Evolutionary conservation across 2,329 filamentous ascomycete species (phyloP), one percentile per base, ranked within the genome.

Genomic region (Colletotrichum gloeosporioides): DNA sequence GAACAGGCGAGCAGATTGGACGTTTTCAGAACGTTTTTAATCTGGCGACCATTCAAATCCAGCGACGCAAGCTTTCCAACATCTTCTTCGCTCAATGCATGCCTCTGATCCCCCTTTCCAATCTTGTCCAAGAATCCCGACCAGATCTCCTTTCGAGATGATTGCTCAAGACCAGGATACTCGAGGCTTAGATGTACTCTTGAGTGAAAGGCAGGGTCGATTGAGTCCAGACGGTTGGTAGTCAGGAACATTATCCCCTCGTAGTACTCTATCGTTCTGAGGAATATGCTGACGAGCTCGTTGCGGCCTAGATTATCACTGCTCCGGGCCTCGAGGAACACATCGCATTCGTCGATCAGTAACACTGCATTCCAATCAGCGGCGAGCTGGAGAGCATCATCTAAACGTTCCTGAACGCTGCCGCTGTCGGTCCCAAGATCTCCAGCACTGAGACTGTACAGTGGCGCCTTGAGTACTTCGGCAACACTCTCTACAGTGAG

Each of bases 311-410:
- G 36, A 31, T 67, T 53, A 32, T 95, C 94, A 3, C 95, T 92
- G 83, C 95, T 94, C 86, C 62, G 62, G 66, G 13, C 67, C 63
- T 97, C 95, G 15, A 98, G 87, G 85, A 96, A 96, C 7, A 96
- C 93, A 79, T 96, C 95, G 2, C 94, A 95, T 85, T 98, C 95
- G 80, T 98, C 95, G 1, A 98, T 90, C 3, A 98, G 90, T 0
- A 98, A 87, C 8, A 98, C 94, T 0, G 95, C 95, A 25, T 95
- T 94, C 95, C 95, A 98, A 12, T 34, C 31, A 18, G 49, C 53
- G 9, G 55, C 53, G 15, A 61, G 25, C 8, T 69, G 29, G n/a
- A 69, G 67, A 3, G 55, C 67, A 29, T 59, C 55, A 59, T 59
- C 55, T 10, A 59, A 8, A 18, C 55, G 55, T 29, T 29, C 25